Evolutionary conservation across 129 eudicot species (phyloP).

Genomic region (Pittosporum tobira): DNA sequence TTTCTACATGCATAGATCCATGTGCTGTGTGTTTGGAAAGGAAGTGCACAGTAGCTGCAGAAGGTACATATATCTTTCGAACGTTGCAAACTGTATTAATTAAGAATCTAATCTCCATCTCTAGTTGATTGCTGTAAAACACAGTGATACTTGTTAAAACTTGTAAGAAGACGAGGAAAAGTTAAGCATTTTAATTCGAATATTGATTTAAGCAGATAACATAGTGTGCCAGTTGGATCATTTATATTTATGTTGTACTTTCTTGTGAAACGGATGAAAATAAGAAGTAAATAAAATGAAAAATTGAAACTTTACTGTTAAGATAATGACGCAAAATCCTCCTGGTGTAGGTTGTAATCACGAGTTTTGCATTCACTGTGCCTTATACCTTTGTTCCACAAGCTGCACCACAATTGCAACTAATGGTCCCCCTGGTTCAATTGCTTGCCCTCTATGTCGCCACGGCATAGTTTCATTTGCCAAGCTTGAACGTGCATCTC

Average conservation of each 20-base stretch:
- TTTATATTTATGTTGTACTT: neutral
- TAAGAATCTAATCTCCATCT: neutral
- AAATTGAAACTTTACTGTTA: too few species aligned
- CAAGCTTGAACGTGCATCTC: slow-evolving; percentile 43
- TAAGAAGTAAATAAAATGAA: too few species aligned
- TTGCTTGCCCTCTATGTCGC: slow-evolving; percentile 90
- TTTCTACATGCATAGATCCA: slow-evolving; percentile 44
- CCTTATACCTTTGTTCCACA: slow-evolving; percentile 67
- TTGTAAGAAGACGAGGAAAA: neutral
- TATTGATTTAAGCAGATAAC: neutral
- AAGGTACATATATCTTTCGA: slow-evolving; percentile 36
- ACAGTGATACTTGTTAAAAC: neutral
- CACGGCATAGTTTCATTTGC: slow-evolving; percentile 60
- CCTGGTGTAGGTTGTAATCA: slow-evolving; percentile 64
- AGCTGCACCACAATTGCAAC: slow-evolving; percentile 36
- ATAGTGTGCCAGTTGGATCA: neutral
- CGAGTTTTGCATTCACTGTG: slow-evolving; percentile 78
- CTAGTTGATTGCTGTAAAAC: neutral
- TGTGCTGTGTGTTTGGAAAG: slow-evolving; percentile 90
- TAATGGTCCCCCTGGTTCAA: slow-evolving; percentile 79
- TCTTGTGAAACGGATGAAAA: too few species aligned
- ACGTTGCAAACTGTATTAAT: neutral
- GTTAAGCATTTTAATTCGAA: neutral
- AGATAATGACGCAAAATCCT: neutral
- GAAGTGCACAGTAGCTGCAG: slow-evolving; percentile 84